Percentiles rank a stretch among this genome's conserved stretches.
Evolutionary conservation across 176 grass and related monocot genomes (phyloP).

Genomic region (Oryza nivara): DNA sequence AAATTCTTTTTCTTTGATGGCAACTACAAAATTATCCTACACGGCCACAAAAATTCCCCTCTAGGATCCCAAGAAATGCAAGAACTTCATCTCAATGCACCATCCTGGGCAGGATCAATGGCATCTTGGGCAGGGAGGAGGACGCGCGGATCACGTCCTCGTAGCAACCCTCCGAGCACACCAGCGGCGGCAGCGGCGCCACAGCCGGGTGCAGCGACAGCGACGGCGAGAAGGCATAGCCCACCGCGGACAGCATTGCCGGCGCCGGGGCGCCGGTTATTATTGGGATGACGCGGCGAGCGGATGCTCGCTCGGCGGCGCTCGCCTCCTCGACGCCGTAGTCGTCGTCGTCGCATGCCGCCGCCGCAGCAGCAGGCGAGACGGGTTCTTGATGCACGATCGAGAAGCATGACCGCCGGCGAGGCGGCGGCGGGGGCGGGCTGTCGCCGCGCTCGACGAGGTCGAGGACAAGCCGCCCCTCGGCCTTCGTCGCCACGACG

Average conservation of each 20-base stretch:
- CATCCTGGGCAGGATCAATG: conserved; percentile 34
- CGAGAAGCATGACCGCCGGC: neutral
- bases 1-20: neutral
- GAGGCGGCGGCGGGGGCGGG: neutral
- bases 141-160: conserved; percentile 18
- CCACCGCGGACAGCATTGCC: neutral
- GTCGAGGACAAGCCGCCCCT: conserved; percentile 41
- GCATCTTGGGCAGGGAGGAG: conserved; percentile 12
- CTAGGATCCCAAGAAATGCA: neutral
- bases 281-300: neutral
- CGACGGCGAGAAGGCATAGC: neutral
- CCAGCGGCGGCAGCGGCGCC: neutral
- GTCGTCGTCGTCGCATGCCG: too few relatives aligned
- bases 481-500: conserved; percentile 28
- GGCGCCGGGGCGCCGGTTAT: neutral
- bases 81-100: conserved; percentile 28
- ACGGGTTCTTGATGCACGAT: neutral
- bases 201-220: neutral
- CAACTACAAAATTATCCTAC: neutral
- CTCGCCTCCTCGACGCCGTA: neutral
- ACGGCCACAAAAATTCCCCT: neutral
- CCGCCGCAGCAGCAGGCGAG: neutral
- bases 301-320: neutral
- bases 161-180: conserved; percentile 29
- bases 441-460: neutral